Conservation (phyloP, 352 stramenopile species). For the Hyaloperonospora arabidopsidis region DNA sequence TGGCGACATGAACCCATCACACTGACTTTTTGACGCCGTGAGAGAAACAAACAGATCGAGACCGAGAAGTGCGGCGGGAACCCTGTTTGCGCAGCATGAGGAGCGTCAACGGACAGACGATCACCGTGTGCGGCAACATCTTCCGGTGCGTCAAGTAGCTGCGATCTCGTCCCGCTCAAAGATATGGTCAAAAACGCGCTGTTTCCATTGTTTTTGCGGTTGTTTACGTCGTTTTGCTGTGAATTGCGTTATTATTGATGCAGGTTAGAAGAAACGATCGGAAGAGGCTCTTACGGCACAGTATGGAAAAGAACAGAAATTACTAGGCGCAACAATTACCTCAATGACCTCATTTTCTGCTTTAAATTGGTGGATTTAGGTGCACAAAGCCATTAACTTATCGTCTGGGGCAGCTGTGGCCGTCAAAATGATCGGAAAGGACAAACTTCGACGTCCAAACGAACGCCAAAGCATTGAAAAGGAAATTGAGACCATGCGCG, state of each 20-base stretch:
- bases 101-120: conserved; percentile 57
- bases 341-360: not conserved
- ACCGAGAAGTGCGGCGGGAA: too few relatives aligned
- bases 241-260: conserved; percentile 3
- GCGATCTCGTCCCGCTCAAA: not conserved
- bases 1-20: conserved; percentile 8
- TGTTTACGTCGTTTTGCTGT: conserved; percentile 2
- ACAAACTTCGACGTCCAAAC: conserved; percentile 59
- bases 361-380: conserved; percentile 22
- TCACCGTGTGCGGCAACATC: conserved; percentile 73
- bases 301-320: conserved; percentile 19
- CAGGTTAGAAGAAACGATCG: conserved; percentile 75
- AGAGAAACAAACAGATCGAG: conserved; percentile 12
- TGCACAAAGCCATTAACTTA: conserved; percentile 81
- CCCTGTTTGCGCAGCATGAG: conserved; percentile 33
- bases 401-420: conserved; percentile 66
- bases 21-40: conserved; percentile 12
- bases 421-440: conserved; percentile 76
- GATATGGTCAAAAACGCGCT: not conserved
- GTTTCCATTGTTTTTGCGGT: too few relatives aligned
- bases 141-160: conserved; percentile 42
- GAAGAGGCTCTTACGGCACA: conserved; percentile 72
- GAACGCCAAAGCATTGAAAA: conserved; percentile 79
- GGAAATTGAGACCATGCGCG: conserved; percentile 81
- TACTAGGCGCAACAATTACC: too few relatives aligned